Evolutionary conservation across 495 filamentous ascomycete genomes (phyloP), one percentile per base, ranked within the genome.

Genomic region (Geopyxis carbonaria): DNA sequence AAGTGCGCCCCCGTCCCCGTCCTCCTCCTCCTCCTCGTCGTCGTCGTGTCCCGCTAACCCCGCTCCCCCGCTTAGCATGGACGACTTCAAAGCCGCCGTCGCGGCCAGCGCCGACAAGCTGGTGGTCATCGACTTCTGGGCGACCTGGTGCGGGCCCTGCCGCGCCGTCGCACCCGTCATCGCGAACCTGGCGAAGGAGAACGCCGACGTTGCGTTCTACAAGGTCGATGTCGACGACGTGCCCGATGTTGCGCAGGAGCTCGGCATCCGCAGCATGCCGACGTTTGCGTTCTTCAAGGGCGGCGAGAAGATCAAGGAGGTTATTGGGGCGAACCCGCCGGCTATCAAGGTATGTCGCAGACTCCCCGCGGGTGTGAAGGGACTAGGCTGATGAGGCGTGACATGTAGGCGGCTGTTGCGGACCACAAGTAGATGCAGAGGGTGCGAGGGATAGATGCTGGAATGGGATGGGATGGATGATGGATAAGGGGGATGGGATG

Each of bases 181-280:
- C 38, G 70, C 71, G 44, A 66, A 73, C 70, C 69, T 66, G 57
- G 68, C 71, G 55, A 48, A 74, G 31, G 45, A 56, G 15, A 66
- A 67, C 61, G 32, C 65, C 45, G 53, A 61, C 42, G 68, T 73
- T 48, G 64, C 70, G 53, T 93, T 93, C 64, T 76, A 70, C 71
- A 91, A 94, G 70, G 60, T 95, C 57, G 85, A 94, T 61, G 84
- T 94, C 45, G 89, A 95, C 60, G 64, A 79, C 43, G 64, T 87
- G 19, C 59, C 76, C 43, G 71, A 79, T 0, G 73, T 93, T n/a
- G 77, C 80, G 24, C 69, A 76, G 50, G 72, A 91, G 54, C 73
- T 89, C 39, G 73, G 73, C 46, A 70, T 95, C 63, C 77, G 80
- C 50, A 84, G 89, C 52, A 94, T 95, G 89, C 87, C 87, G 39